A percentile compares a stretch with the other conserved stretches of the same genome.
phyloP scores from a whole-genome alignment of 345 rosid species.

The Populus pruinosa region DNA sequence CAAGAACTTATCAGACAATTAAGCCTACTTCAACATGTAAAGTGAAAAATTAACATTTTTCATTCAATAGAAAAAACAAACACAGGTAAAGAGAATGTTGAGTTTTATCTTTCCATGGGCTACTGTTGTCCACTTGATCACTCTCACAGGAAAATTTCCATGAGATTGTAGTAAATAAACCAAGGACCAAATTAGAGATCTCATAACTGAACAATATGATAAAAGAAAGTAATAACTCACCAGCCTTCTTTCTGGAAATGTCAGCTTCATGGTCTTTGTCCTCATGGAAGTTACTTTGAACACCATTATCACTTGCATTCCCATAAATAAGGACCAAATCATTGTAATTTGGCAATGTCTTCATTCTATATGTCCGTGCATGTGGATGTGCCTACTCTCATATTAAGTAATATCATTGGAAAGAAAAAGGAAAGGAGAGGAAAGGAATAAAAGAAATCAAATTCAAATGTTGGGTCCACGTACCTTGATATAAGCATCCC shows the following conservation, averaged over 20 bases:
- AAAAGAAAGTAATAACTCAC: constrained; percentile 32
- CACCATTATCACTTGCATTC: constrained; percentile 29
- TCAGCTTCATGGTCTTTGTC: constrained; percentile 40
- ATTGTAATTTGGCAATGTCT: constrained; percentile 60
- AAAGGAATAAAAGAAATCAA: not conserved
- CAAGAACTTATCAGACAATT: not conserved
- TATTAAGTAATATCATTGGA: constrained; percentile 9
- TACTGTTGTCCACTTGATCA: not conserved
- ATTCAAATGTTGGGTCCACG: not conserved
- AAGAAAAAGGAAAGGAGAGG: constrained; percentile 2
- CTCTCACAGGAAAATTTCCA: not conserved
- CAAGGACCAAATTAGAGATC: constrained; percentile 1
- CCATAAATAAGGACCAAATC: constrained; percentile 64
- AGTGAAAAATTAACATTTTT: not conserved
- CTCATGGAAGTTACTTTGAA: constrained; percentile 25
- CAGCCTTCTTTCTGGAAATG: constrained; percentile 23
- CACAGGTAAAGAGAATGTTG: not conserved
- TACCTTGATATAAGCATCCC: constrained; percentile 79
- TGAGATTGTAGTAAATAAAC: not conserved
- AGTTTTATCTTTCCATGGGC: not conserved
- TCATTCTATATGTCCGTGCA: constrained; percentile 60
- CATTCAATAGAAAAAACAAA: not conserved
- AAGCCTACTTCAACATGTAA: not conserved
- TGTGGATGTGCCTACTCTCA: constrained; percentile 54
- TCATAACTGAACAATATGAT: constrained; percentile 1